Conservation (phyloP, 2,329 filamentous ascomycete species). For the Blumeria hordei region DNA sequence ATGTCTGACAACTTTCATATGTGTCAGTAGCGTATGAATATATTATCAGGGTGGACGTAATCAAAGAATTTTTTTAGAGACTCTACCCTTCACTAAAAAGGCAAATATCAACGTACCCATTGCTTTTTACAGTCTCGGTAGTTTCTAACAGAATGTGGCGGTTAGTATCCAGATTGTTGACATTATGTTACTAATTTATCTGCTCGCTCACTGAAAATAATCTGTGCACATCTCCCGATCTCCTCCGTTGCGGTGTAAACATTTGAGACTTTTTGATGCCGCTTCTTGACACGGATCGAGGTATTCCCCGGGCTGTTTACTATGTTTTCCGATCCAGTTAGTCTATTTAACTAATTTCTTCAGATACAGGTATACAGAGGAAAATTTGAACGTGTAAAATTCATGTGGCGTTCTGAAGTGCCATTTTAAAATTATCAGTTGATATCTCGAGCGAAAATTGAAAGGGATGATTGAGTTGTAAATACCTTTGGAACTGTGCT, state of each 20-base stretch:
- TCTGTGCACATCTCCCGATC: constrained; percentile 78
- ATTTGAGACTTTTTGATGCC: constrained; percentile 62
- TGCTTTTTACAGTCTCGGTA: constrained; percentile 88
- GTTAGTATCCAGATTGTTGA: background rate
- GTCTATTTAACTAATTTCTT: background rate
- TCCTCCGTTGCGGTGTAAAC: constrained; percentile 67
- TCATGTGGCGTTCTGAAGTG: background rate
- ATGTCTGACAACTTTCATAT: constrained; percentile 20
- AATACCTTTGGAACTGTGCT: constrained; percentile 37
- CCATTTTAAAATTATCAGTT: background rate
- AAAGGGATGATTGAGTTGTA: constrained; percentile 7
- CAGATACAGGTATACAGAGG: too few relatives aligned
- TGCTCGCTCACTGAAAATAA: constrained; percentile 61
- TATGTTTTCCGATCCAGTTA: constrained; percentile 17
- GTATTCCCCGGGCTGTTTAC: constrained; percentile 73
- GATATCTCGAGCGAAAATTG: background rate
- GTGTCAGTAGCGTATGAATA: background rate
- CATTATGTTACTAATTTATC: background rate
- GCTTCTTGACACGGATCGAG: constrained; percentile 92
- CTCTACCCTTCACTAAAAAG: too few relatives aligned
- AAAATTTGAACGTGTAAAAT: too few relatives aligned
- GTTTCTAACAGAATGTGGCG: constrained; percentile 30
- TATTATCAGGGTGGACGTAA: background rate
- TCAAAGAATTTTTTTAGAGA: constrained; percentile 1
- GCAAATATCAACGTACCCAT: constrained; percentile 40